Evolutionary conservation across 768 basidiomycete genomes (phyloP), one percentile per base, ranked within the genome.

Genomic region (Collybia mongolica): DNA sequence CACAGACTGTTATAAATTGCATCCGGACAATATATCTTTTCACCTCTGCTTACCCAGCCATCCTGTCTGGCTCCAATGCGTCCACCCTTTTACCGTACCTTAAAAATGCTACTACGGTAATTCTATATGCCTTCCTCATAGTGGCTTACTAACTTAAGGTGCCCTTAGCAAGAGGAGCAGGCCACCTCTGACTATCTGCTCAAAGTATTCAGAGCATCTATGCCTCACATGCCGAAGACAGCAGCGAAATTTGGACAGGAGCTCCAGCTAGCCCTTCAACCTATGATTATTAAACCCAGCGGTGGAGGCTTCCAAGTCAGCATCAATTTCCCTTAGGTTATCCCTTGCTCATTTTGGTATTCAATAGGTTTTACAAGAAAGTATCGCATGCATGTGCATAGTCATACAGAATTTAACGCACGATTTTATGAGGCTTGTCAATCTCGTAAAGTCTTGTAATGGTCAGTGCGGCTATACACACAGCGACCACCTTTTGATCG

Each of bases 141-240:
- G 26, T n/a, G 44, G 14, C 18, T 5, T 26, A 46, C 6, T 41
- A 54, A 19, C 38, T 52, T 2, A 49, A 15, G 15, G 24, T n/a
- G 12, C 50, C 49, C 2, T 40, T 8, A 96, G 93, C 41, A 75
- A 3, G 95, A 98, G 48, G 95, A 98, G 54, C 81, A 93, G 55
- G 73, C 79, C 0, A 88, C 88, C 4, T 85, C 86, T 1, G 95
- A 98, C 62, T 90, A 90, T 63, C 69, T 99, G 3, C 77, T 98
- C 36, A 88, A 88, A 55, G 90, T 96, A 37, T 98, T 97, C 72
- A 79, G 90, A 24, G 80, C 80, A 15, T 86, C 86, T 2, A 85
- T 98, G 26, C 91, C 92, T 2, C 79, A 85, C 54, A 88, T 96
- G 86, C 93, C 94, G 0, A 90, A 88, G 69, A 93, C 92, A 0